Base-by-base conservation (phyloP, 805 yeast genomes). In the Saccharomycopsis synnaedendra region DNA sequence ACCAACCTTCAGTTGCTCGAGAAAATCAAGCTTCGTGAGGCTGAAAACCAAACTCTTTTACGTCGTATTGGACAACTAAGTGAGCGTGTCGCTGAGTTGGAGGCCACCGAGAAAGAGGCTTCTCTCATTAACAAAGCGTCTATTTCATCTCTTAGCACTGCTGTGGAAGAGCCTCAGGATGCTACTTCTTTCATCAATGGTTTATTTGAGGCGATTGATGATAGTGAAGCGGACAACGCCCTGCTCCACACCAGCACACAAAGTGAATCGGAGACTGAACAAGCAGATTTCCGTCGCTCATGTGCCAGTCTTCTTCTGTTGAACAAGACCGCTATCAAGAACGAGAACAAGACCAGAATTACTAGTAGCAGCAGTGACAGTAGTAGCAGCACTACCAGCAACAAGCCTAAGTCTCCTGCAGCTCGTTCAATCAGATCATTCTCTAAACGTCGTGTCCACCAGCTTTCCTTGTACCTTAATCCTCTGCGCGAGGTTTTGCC, bases 321-420 rank as follows among this genome's bases (percentile, higher is more conserved):
- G 42, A 51, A 51, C 35, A 51, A 51, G 39, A 45, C 52, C 3
- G 54, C 54, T 6, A 51, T 51, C 39, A 46, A 45, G 28, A 39
- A 11, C 41, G 19, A n/a, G 11, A n/a, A n/a, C 36, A n/a, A 8
- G 10, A 34, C n/a, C 36, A 34, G n/a, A 9, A 9, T 34, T 8
- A n/a, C 36, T n/a, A 34, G n/a, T n/a, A 8, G 8, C 36, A 34
- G n/a, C 36, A 34, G 36, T n/a, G n/a, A 34, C 8, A 9, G 10
- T 8, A 9, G 10, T n/a, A 34, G 36, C 8, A 8, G n/a, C 37
- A 40, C 29, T 7, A 30, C 40, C 29, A 32, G 37, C 10, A 8
- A 36, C 3, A 44, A 32, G 34, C 2, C 31, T 2, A 44, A 44
- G 32, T 44, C 48, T 19, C 48, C 48, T 4, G 33, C 48, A 2